phyloP scores from a whole-genome alignment of 495 filamentous ascomycete species.

The Penicillium bialowiezense region DNA sequence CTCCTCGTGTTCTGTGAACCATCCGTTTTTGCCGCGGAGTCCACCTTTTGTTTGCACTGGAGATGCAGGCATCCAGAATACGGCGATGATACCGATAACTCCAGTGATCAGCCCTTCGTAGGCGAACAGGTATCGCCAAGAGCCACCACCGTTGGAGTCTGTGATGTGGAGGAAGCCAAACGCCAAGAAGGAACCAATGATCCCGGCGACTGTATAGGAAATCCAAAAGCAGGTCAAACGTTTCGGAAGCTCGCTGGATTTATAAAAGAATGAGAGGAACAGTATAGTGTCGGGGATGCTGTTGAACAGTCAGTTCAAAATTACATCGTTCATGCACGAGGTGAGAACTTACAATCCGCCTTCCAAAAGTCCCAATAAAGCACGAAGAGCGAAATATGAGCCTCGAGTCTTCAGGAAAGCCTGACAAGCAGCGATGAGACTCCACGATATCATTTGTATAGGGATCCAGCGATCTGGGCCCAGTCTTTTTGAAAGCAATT shows the following conservation, averaged over 20 bases:
- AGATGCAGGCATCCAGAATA: slow-evolving; percentile 58
- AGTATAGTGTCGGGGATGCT: slow-evolving; percentile 36
- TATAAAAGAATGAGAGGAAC: slow-evolving; percentile 73
- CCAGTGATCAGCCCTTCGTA: slow-evolving; percentile 43
- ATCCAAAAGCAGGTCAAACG: slow-evolving; percentile 64
- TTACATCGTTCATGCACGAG: not conserved
- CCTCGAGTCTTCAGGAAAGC: slow-evolving; percentile 39
- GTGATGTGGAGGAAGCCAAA: slow-evolving; percentile 47
- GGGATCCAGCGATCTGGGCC: slow-evolving; percentile 12
- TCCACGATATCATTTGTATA: slow-evolving; percentile 29
- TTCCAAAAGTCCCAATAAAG: slow-evolving; percentile 58
- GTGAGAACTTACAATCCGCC: slow-evolving; percentile 48
- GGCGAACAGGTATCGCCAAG: slow-evolving; percentile 30
- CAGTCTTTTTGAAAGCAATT: slow-evolving; percentile 12
- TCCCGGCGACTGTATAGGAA: slow-evolving; percentile 49
- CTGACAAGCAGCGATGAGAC: slow-evolving; percentile 24
- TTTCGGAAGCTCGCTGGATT: slow-evolving; percentile 58
- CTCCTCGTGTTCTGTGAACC: slow-evolving; percentile 55
- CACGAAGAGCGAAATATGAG: slow-evolving; percentile 60
- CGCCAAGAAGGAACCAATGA: slow-evolving; percentile 47
- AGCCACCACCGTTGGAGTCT: slow-evolving; percentile 32
- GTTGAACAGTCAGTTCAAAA: not conserved
- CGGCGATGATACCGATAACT: slow-evolving; percentile 55
- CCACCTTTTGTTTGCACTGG: slow-evolving; percentile 60
- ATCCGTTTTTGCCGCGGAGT: slow-evolving; percentile 62